phyloP scores from a whole-genome alignment of 345 rosid genomes.

The Salix purpurea region DNA sequence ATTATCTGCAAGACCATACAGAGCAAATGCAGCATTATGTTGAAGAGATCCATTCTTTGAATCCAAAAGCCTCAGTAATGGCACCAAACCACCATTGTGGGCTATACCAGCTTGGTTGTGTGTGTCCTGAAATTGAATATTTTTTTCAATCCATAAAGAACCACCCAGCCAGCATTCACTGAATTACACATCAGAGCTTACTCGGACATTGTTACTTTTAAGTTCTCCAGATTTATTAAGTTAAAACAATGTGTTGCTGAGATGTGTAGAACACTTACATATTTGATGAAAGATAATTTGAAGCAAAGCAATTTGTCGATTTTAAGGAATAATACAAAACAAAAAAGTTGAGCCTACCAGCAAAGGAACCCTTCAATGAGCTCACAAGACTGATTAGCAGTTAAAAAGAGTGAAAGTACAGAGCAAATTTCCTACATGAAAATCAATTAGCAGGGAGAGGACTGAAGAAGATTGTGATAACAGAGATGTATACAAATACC shows the following conservation, averaged over 20 bases:
- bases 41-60: constrained; percentile 96
- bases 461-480: not conserved
- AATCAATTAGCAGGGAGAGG: not conserved
- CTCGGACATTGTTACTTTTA: not conserved
- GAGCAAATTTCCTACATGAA: not conserved
- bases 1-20: constrained; percentile 97
- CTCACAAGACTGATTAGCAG: not conserved
- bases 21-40: constrained; percentile 99
- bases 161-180: not conserved
- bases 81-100: constrained; percentile 83
- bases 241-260: not conserved
- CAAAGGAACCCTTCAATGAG: not conserved
- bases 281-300: not conserved
- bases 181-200: not conserved
- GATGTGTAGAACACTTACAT: not conserved
- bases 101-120: constrained; percentile 99
- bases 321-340: not conserved
- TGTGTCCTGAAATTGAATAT: constrained; percentile 48
- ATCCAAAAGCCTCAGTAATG: constrained; percentile 90
- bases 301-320: not conserved
- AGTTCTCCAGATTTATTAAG: not conserved
- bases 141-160: not conserved
- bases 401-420: not conserved
- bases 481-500: not conserved
- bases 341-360: not conserved